Conservation (phyloP, 1,139 yeast species). For the Yarrowia galli region DNA sequence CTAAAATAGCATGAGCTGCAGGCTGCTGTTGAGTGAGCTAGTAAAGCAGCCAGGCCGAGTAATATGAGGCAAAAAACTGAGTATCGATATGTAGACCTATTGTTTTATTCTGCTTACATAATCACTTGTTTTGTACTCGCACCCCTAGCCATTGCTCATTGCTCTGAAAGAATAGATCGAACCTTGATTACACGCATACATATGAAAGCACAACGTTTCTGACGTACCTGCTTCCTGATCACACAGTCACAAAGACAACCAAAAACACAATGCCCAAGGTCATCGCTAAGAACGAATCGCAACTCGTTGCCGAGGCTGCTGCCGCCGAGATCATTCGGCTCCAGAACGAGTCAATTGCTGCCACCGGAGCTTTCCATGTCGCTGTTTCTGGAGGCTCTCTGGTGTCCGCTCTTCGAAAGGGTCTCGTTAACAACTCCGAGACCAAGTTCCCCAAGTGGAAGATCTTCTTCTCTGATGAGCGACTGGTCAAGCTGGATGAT, state of each 20-base stretch:
- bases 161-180: constrained; percentile 14
- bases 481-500: constrained; percentile 87
- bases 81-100: too few species aligned
- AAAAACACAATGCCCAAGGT: constrained; percentile 41
- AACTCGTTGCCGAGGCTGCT: constrained; percentile 62
- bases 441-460: constrained; percentile 96
- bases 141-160: neutral
- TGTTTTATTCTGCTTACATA: neutral
- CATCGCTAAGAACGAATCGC: constrained; percentile 45
- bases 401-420: constrained; percentile 83
- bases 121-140: neutral
- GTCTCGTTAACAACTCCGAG: constrained; percentile 75
- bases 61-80: too few species aligned
- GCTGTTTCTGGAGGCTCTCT: constrained; percentile 95
- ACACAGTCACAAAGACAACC: neutral
- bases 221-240: constrained; percentile 2
- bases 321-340: constrained; percentile 86
- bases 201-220: constrained; percentile 7
- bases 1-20: constrained; percentile 2
- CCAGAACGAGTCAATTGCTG: constrained; percentile 57
- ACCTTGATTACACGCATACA: constrained; percentile 22
- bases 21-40: constrained; percentile 12
- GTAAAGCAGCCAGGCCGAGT: neutral
- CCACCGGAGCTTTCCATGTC: constrained; percentile 64
- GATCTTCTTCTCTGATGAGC: constrained; percentile 94